Conservation (phyloP, 306 rosid genomes). For the Ceratonia siliqua region DNA sequence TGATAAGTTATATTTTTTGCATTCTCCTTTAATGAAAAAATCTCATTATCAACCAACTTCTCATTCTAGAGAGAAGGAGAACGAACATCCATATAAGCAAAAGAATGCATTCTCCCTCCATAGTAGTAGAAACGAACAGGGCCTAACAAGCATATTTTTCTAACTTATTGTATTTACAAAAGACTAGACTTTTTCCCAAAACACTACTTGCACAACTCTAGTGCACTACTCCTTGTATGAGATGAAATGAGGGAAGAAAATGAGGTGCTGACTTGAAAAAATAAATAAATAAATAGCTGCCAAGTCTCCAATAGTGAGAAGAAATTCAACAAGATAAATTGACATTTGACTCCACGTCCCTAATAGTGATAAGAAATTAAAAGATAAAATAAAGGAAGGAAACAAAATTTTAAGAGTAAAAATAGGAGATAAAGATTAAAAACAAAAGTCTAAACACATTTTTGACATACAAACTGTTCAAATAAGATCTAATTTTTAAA, state of each 20-base stretch:
- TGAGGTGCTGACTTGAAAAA: neutral
- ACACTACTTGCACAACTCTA: neutral
- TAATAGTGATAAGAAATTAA: neutral
- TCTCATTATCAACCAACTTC: no score
- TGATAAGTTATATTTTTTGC: no score
- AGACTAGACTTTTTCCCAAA: neutral
- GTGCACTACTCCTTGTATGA: neutral
- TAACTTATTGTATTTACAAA: neutral
- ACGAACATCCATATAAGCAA: no score
- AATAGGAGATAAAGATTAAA: neutral
- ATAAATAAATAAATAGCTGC: neutral
- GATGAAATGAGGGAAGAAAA: neutral
- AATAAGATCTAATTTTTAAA: neutral
- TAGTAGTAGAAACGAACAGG: no score
- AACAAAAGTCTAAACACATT: neutral
- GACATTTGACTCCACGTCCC: neutral
- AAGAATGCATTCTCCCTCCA: no score
- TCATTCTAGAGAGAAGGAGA: no score
- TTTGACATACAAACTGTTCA: constrained; percentile 9
- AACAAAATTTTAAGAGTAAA: neutral
- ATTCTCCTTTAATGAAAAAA: no score
- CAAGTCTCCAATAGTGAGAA: no score
- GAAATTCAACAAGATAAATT: no score
- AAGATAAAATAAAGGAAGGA: neutral
- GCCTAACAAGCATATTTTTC: neutral